These are phyloP conservation scores for Apiospora koreana DNA, from an alignment of 2,329 filamentous ascomycete species.

Conservation along the genomic window DNA sequence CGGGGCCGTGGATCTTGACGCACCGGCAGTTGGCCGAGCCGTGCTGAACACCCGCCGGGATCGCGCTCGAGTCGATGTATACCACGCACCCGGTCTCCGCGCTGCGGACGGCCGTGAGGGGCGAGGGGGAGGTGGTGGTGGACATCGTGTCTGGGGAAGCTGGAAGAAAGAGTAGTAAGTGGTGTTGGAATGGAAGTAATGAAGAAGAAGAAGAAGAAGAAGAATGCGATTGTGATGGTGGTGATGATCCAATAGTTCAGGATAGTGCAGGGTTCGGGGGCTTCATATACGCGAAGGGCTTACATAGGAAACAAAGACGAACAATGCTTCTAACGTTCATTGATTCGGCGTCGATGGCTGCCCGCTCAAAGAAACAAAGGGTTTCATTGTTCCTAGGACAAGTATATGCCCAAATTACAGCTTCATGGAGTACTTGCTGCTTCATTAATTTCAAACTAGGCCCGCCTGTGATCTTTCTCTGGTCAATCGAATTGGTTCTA, in stretches of 20 bases:
- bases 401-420: neutral
- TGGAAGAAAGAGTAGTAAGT: neutral
- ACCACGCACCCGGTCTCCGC: slow-evolving; percentile 5
- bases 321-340: neutral
- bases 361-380: neutral
- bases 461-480: neutral
- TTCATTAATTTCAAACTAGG: neutral
- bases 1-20: slow-evolving; percentile 6
- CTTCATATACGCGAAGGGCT: neutral
- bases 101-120: neutral
- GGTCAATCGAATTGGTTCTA: neutral
- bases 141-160: neutral
- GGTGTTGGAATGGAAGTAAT: neutral
- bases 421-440: too few species aligned
- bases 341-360: neutral
- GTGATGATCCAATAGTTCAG: neutral
- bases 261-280: neutral
- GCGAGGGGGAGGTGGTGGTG: neutral
- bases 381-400: neutral
- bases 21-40: neutral
- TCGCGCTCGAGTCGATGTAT: neutral
- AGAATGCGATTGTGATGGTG: neutral
- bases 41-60: neutral
- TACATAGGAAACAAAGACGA: neutral
- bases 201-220: neutral